A percentile compares a stretch with the other conserved stretches of the same genome.
Evolutionary conservation across 176 grass and related monocot species (phyloP).

Genomic region (Aegilops umbellulata): DNA sequence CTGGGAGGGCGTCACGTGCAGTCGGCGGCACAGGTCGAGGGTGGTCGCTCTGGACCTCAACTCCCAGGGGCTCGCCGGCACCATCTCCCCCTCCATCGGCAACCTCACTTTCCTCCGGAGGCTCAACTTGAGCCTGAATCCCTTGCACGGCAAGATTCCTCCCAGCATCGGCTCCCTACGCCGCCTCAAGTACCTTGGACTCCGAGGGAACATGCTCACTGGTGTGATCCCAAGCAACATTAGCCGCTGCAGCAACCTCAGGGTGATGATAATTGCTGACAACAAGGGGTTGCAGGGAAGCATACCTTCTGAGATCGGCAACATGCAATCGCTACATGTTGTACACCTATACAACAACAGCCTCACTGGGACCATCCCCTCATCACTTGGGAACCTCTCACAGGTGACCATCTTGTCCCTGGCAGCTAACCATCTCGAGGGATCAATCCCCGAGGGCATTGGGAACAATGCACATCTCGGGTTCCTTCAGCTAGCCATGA

Average conservation of each 20-base stretch:
- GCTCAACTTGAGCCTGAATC: background rate
- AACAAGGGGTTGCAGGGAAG: too few species aligned
- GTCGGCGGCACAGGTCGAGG: background rate
- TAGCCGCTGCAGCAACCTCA: too few species aligned
- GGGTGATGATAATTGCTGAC: too few species aligned
- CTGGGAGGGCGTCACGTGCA: slow-evolving; percentile 4
- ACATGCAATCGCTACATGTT: background rate
- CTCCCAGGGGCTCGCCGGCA: background rate
- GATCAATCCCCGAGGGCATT: background rate
- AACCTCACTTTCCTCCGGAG: background rate
- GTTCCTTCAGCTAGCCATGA: background rate
- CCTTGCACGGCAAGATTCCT: background rate
- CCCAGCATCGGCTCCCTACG: slow-evolving; percentile 2
- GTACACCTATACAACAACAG: background rate
- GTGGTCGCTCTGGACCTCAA: slow-evolving; percentile 11
- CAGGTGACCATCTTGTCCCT: background rate
- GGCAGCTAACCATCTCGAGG: background rate
- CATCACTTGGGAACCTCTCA: background rate
- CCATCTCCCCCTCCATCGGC: background rate
- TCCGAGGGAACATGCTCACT: too few species aligned
- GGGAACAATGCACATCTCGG: background rate
- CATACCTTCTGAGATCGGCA: too few species aligned
- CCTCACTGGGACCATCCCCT: background rate
- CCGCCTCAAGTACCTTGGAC: background rate
- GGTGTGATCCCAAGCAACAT: too few species aligned